Percentiles rank a stretch among this genome's conserved stretches.
Evolutionary conservation across 2,329 filamentous ascomycete species (phyloP).

Genomic region (Pestalotiopsis sp.): DNA sequence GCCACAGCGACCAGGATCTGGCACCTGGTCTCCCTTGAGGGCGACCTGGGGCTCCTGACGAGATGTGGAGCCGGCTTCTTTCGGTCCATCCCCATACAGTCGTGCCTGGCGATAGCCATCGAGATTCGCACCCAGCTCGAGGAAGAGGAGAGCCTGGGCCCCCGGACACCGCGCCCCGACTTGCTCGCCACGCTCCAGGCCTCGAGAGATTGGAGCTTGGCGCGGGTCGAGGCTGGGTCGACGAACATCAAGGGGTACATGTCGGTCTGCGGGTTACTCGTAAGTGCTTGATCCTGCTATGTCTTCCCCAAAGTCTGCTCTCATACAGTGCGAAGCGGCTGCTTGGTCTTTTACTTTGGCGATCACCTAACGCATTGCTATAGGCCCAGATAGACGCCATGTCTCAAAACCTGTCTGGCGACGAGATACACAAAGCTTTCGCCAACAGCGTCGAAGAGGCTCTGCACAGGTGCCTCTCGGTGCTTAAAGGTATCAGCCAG

Average conservation of each 20-base stretch:
- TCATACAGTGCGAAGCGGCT: neutral
- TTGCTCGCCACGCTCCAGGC: conserved; percentile 43
- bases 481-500: neutral
- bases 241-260: conserved; percentile 57
- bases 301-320: neutral
- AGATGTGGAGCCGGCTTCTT: conserved; percentile 44
- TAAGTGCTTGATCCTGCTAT: neutral
- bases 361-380: neutral
- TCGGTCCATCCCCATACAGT: conserved; percentile 33
- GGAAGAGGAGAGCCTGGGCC: conserved; percentile 40
- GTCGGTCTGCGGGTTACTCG: conserved; percentile 9
- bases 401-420: neutral
- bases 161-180: conserved; percentile 37
- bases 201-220: conserved; percentile 39
- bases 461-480: neutral
- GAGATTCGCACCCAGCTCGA: conserved; percentile 42
- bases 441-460: neutral
- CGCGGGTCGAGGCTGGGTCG: conserved; percentile 48
- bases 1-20: conserved; percentile 53
- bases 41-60: conserved; percentile 38
- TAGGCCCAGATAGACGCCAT: neutral
- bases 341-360: neutral
- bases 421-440: conserved; percentile 2
- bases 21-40: conserved; percentile 31
- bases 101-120: conserved; percentile 35